A percentile compares a stretch with the other conserved stretches of the same genome.
phyloP scores from a whole-genome alignment of 164 flowering plant species.

The Berberis vulgaris region DNA sequence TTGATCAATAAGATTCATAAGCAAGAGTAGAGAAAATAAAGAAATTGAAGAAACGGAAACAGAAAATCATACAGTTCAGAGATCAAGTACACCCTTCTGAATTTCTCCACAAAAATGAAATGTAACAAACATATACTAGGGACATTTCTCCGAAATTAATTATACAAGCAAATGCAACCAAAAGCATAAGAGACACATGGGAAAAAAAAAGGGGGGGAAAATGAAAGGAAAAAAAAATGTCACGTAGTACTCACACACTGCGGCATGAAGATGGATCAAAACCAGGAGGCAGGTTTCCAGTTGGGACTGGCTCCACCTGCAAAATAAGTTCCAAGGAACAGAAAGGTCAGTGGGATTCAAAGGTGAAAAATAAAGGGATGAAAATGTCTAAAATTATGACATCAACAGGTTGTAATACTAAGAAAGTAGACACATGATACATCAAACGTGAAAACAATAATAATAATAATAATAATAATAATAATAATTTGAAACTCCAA shows the following conservation, averaged over 20 bases:
- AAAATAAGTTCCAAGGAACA: slow-evolving; percentile 10
- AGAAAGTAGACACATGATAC: too few relatives aligned
- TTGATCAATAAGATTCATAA: not conserved
- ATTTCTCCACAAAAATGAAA: not conserved
- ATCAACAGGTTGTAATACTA: too few relatives aligned
- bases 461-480: too few relatives aligned
- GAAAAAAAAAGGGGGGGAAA: slow-evolving; percentile 10
- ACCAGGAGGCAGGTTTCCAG: slow-evolving; percentile 99
- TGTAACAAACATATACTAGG: not conserved
- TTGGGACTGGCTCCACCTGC: slow-evolving; percentile 98
- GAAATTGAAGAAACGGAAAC: not conserved
- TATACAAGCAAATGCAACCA: not conserved
- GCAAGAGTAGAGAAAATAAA: not conserved
- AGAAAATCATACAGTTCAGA: too few relatives aligned
- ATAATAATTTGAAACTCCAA: too few relatives aligned
- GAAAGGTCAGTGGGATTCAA: too few relatives aligned
- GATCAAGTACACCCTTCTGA: not conserved
- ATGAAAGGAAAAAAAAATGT: slow-evolving; percentile 5
- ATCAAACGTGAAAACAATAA: too few relatives aligned
- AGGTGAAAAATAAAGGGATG: too few relatives aligned
- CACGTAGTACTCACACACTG: slow-evolving; percentile 64
- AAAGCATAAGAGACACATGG: slow-evolving; percentile 4
- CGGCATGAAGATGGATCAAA: slow-evolving; percentile 99
- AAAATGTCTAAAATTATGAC: too few relatives aligned
- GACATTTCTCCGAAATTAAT: too few relatives aligned